Evolutionary conservation across 2,329 filamentous ascomycete species (phyloP).

Genomic region (Diaporthe velutina): DNA sequence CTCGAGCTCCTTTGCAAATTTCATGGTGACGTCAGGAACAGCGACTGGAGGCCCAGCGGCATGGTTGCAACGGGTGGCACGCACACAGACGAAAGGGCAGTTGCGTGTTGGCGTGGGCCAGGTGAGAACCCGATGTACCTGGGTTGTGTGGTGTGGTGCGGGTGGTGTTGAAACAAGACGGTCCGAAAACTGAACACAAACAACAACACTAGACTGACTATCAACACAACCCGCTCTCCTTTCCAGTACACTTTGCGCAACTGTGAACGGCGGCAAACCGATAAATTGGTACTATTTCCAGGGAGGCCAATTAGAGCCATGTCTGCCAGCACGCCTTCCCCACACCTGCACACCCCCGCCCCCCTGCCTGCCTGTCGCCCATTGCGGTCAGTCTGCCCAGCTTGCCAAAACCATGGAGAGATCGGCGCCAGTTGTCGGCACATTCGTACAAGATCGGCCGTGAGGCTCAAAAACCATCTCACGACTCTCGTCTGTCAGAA

Average conservation of each 20-base stretch:
- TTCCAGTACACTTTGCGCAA: not conserved
- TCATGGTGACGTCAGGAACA: constrained; percentile 61
- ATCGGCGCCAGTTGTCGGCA: constrained; percentile 30
- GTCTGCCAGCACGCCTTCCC: constrained; percentile 15
- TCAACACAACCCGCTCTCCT: not conserved
- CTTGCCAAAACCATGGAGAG: not conserved
- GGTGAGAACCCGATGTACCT: not conserved
- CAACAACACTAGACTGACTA: constrained; percentile 12
- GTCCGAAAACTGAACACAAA: not conserved
- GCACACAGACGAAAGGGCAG: constrained; percentile 19
- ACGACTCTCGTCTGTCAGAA: not conserved
- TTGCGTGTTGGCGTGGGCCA: constrained; percentile 12
- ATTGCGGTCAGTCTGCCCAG: constrained; percentile 1
- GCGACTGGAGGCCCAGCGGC: constrained; percentile 11
- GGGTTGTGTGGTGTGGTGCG: not conserved
- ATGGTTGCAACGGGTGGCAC: constrained; percentile 1
- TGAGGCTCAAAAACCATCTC: constrained; percentile 21
- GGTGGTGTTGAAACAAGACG: constrained; percentile 9
- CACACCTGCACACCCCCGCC: constrained; percentile 4
- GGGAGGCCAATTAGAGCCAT: constrained; percentile 10
- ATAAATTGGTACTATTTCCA: not conserved
- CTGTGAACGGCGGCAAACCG: constrained; percentile 20
- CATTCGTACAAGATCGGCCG: not conserved
- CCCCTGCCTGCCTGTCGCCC: not conserved
- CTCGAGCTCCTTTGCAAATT: constrained; percentile 84